Evolutionary conservation across 306 rosid genomes (phyloP), one percentile per base, ranked within the genome.

Genomic region (Sindora glabra): DNA sequence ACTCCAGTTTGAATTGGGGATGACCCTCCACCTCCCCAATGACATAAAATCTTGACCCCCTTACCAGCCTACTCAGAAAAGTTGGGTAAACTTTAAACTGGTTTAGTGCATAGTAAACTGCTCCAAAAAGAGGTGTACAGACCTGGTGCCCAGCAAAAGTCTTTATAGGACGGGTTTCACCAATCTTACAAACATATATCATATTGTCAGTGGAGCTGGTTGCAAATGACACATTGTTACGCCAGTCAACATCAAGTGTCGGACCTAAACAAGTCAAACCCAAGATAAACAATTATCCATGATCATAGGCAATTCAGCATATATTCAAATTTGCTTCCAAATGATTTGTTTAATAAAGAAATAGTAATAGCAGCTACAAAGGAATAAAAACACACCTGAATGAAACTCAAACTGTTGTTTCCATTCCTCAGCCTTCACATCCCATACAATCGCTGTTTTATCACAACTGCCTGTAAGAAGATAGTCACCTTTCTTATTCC

Each of bases 401-500:
- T 83, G 89, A 77, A 76, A 83, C 55, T 83, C 89, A 67, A 83
- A 83, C 64, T 76, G 89, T 57, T 83, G 89, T 68, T 77, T 83
- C 79, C 89, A 83, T 49, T 79, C 89, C 44, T 74, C 85, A 26
- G 81, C 74, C 70, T 67, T 83, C 32, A 70, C 39, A 58, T 83
- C 82, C 89, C 89, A 83, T n/a, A 83, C 85, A 63, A 83, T 79
- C 26, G 86, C 89, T 25, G 89, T 79, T 65, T 56, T 76, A 64
- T 83, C 85, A 53, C 76, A 80, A 18, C 86, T 83, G 59, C 89
- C 89, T 63, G 79, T 83, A 40, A 83, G 81, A 83, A 83, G 89
- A 76, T 83, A 83, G 74, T 83, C 86, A n/a, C 89, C 86, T 49
- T 83, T 80, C 74, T 71, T 79, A 59, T 83, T 83, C 89, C 89